A percentile compares a stretch with the other conserved stretches of the same genome.
These are phyloP conservation scores for Exsudoporus floridanus DNA, from an alignment of 1,284 basidiomycete species.

Conservation along the genomic window DNA sequence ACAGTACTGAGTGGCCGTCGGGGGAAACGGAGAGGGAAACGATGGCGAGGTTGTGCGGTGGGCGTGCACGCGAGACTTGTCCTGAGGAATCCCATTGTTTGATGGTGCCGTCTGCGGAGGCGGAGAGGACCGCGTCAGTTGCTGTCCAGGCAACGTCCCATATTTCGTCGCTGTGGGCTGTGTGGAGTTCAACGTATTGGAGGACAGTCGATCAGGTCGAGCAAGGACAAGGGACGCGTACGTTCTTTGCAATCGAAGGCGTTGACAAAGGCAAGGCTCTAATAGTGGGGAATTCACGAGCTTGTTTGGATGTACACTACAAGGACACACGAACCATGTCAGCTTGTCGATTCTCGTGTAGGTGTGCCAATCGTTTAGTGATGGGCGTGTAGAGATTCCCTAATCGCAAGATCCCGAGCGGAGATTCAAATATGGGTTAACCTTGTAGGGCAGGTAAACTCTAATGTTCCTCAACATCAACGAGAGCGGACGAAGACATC, in stretches of 20 bases:
- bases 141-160: constrained; percentile 79
- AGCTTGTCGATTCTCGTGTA: neutral
- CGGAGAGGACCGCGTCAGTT: constrained; percentile 62
- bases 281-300: constrained; percentile 8
- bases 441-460: constrained; percentile 38
- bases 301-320: neutral
- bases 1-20: constrained; percentile 63
- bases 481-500: constrained; percentile 93
- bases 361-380: too few species aligned
- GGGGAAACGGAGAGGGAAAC: constrained; percentile 66
- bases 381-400: constrained; percentile 21
- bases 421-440: constrained; percentile 42
- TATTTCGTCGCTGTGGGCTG: constrained; percentile 81
- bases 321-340: constrained; percentile 31
- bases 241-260: constrained; percentile 72
- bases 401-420: constrained; percentile 43
- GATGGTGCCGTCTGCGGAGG: constrained; percentile 73
- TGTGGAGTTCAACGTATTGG: constrained; percentile 13
- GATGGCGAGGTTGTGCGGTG: constrained; percentile 74
- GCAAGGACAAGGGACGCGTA: constrained; percentile 38
- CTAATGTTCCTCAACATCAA: constrained; percentile 65
- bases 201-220: neutral
- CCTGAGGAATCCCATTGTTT: constrained; percentile 72
- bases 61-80: constrained; percentile 59
- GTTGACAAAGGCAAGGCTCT: constrained; percentile 74